Percentiles rank a stretch among this genome's conserved stretches.
These are phyloP conservation scores for Xylariaceae sp. DNA, from an alignment of 2,329 filamentous ascomycete genomes.

Conservation along the genomic window DNA sequence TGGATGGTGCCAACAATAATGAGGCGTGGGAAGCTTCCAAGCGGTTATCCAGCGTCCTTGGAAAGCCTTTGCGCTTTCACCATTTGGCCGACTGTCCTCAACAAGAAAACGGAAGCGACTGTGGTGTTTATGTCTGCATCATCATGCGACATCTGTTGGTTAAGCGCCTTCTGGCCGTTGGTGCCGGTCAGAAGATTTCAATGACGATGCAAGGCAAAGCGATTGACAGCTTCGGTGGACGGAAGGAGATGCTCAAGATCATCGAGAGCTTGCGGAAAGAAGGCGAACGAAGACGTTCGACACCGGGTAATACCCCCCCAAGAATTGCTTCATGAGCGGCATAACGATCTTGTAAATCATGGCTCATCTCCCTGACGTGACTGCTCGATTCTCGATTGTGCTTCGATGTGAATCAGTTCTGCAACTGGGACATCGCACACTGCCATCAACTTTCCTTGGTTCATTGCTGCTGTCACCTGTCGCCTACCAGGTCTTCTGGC, in stretches of 20 bases:
- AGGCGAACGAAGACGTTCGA: conserved; percentile 73
- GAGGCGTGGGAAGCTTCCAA: conserved; percentile 74
- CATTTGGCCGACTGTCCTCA: conserved; percentile 86
- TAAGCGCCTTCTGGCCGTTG: conserved; percentile 79
- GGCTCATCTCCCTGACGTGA: neutral
- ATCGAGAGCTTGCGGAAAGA: conserved; percentile 89
- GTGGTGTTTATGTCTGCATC: conserved; percentile 94
- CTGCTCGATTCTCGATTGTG: neutral
- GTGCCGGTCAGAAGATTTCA: conserved; percentile 83
- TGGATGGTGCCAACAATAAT: conserved; percentile 75
- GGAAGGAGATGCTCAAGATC: conserved; percentile 90
- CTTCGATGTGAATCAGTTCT: neutral
- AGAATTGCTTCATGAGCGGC: conserved; percentile 48
- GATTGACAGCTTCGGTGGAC: conserved; percentile 78
- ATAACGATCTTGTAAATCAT: neutral
- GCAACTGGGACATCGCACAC: neutral
- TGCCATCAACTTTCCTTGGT: neutral
- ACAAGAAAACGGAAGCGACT: conserved; percentile 92
- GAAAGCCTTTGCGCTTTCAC: conserved; percentile 73
- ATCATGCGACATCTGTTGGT: conserved; percentile 94
- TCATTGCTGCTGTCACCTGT: neutral
- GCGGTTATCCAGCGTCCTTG: conserved; percentile 73
- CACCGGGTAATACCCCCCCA: conserved; percentile 50
- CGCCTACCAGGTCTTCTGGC: neutral
- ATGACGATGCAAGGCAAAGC: conserved; percentile 91